Evolutionary conservation across 169 alveolate genomes (phyloP).

Genomic region (Prorocentrum cordatum): DNA sequence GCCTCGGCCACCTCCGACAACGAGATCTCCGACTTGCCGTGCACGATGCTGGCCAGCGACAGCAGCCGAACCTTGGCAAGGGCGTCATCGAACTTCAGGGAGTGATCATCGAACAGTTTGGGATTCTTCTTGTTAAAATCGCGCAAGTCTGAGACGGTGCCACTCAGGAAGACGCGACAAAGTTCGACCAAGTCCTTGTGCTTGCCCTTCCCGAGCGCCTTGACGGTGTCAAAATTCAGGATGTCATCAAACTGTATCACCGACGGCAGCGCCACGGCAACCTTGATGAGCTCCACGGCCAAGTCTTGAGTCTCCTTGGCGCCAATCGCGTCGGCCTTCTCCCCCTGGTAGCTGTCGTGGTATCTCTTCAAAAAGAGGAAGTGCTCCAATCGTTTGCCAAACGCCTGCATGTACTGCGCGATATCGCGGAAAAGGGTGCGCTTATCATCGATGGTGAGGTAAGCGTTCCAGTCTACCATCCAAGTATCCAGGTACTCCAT

Average conservation of each 20-base stretch:
- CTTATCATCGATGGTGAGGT: slow-evolving; percentile 44
- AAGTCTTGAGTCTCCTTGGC: neutral
- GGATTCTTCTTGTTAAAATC: slow-evolving; percentile 49
- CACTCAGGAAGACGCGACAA: slow-evolving; percentile 11
- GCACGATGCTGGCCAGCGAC: slow-evolving; percentile 12
- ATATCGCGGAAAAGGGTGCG: slow-evolving; percentile 34
- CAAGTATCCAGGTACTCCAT: slow-evolving; percentile 50
- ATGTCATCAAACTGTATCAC: slow-evolving; percentile 61
- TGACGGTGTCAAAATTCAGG: slow-evolving; percentile 28
- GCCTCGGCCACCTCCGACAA: neutral
- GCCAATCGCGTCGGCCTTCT: slow-evolving; percentile 33
- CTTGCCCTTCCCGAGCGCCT: slow-evolving; percentile 24
- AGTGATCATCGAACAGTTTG: slow-evolving; percentile 23
- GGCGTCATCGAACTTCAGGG: slow-evolving; percentile 27
- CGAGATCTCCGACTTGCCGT: neutral
- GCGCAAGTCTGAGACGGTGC: too few relatives aligned
- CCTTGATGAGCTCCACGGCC: neutral
- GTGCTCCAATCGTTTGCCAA: neutral
- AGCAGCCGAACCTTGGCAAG: slow-evolving; percentile 40
- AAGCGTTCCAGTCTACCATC: slow-evolving; percentile 35
- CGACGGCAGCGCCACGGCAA: slow-evolving; percentile 21
- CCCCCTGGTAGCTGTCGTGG: slow-evolving; percentile 12
- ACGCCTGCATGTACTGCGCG: slow-evolving; percentile 23
- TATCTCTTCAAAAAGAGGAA: neutral
- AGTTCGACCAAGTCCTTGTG: slow-evolving; percentile 4